These are phyloP conservation scores for Calonectria ilicicola DNA, from an alignment of 2,329 filamentous ascomycete species.

Conservation along the genomic window DNA sequence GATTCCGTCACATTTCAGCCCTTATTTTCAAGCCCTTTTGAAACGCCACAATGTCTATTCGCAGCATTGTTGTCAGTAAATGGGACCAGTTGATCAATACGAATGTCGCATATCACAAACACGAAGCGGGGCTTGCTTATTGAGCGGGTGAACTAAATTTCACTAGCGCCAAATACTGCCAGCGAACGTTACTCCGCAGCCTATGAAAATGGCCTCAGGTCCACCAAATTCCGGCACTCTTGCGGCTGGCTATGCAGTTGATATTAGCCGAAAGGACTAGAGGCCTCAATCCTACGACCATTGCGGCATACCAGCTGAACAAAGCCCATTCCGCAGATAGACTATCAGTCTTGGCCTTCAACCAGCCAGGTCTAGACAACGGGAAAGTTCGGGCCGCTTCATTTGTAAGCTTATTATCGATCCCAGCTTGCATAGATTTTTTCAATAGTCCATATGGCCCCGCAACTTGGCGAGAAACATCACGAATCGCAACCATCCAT, in stretches of 20 bases:
- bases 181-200: not conserved
- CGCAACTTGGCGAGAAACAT: not conserved
- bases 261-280: not conserved
- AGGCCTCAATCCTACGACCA: not conserved
- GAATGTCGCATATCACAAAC: not conserved
- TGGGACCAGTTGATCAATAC: not conserved
- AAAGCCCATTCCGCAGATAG: not conserved
- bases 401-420: not conserved
- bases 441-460: not conserved
- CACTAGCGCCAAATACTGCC: not conserved
- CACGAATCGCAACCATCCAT: not conserved
- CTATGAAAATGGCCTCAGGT: not conserved
- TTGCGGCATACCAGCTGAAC: not conserved
- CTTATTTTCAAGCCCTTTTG: not conserved
- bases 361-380: not conserved
- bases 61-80: not conserved
- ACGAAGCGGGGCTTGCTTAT: not conserved
- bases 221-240: not conserved
- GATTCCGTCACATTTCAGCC: not conserved
- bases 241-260: not conserved
- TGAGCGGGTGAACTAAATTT: not conserved
- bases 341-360: not conserved
- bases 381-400: not conserved
- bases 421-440: not conserved
- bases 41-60: not conserved